These are phyloP conservation scores for Rhodotorula babjevae DNA, from an alignment of 768 basidiomycete genomes.

Conservation along the genomic window DNA sequence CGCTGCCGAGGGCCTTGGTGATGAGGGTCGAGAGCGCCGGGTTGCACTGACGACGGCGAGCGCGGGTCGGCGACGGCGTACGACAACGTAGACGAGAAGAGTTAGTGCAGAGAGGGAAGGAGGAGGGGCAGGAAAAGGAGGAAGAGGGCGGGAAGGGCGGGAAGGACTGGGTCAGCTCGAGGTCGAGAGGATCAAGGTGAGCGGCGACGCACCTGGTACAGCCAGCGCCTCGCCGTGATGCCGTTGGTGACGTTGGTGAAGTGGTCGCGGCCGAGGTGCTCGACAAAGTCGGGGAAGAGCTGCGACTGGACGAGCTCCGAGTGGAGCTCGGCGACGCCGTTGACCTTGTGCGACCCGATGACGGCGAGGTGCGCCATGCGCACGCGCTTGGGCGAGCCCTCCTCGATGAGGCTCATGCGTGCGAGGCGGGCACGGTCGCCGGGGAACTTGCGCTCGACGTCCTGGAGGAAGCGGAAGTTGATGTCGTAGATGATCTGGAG, in stretches of 20 bases:
- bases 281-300: constrained; percentile 60
- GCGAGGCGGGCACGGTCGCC: constrained; percentile 65
- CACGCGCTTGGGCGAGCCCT: constrained; percentile 11
- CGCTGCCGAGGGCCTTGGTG: constrained; percentile 70
- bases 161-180: too few relatives aligned
- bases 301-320: constrained; percentile 67
- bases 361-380: constrained; percentile 89
- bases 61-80: too few relatives aligned
- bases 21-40: constrained; percentile 79
- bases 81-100: too few relatives aligned
- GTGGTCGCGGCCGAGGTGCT: constrained; percentile 66
- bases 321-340: constrained; percentile 96
- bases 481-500: constrained; percentile 73
- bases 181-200: too few relatives aligned
- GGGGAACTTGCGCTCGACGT: constrained; percentile 85
- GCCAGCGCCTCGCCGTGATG: constrained; percentile 76
- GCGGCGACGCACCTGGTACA: constrained; percentile 56
- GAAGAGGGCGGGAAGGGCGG: too few relatives aligned
- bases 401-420: constrained; percentile 90
- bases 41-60: constrained; percentile 55
- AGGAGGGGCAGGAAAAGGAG: too few relatives aligned
- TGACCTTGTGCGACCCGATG: constrained; percentile 78
- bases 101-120: too few relatives aligned
- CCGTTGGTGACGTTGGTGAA: constrained; percentile 81
- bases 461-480: constrained; percentile 51